phyloP scores from a whole-genome alignment of 805 yeast species.

The Torulaspora franciscae region DNA sequence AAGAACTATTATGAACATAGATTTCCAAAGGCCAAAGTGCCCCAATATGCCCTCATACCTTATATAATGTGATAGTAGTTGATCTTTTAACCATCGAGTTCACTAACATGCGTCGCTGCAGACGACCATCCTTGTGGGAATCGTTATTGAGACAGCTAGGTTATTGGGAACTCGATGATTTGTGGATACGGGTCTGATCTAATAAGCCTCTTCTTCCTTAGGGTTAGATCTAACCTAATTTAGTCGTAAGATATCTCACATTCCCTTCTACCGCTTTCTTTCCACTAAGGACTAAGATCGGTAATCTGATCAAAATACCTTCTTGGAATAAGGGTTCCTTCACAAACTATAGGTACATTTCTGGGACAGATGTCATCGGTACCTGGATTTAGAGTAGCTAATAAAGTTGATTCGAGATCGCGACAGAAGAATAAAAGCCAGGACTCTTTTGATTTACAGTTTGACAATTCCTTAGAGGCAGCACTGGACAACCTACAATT shows the following conservation, averaged over 20 bases:
- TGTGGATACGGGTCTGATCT: no score
- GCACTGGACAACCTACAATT: conserved; percentile 53
- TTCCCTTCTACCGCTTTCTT: no score
- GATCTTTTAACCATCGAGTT: background rate
- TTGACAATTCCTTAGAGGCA: conserved; percentile 60
- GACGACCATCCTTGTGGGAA: background rate
- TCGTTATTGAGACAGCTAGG: background rate
- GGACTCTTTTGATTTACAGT: conserved; percentile 53
- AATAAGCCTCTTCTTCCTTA: no score
- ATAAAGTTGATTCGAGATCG: conserved; percentile 7
- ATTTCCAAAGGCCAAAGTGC: conserved; percentile 19
- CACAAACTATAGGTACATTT: background rate
- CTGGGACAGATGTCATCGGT: conserved; percentile 25
- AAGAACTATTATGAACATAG: conserved; percentile 41
- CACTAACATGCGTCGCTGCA: background rate
- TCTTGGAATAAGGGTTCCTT: background rate
- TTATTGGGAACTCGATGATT: no score
- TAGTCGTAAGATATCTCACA: no score
- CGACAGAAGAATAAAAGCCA: conserved; percentile 25
- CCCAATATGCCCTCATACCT: conserved; percentile 24
- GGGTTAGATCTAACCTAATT: no score
- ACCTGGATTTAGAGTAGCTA: conserved; percentile 16
- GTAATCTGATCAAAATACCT: background rate
- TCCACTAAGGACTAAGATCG: background rate
- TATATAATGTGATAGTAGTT: conserved; percentile 5